phyloP scores from a whole-genome alignment of 257 asterid genomes.

The Salvia miltiorrhiza region DNA sequence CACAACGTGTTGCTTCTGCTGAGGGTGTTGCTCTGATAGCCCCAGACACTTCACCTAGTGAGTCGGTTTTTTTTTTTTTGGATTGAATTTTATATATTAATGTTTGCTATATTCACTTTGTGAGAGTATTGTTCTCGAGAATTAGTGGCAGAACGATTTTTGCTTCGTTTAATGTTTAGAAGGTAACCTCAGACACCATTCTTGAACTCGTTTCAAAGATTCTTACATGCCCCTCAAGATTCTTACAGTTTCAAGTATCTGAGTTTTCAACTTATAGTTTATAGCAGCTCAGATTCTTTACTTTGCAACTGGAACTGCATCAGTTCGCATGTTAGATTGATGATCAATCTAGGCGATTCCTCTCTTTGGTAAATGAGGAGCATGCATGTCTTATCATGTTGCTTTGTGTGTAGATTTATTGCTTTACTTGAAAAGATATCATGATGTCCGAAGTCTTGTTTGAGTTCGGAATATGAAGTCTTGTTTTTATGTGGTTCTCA shows the following conservation, averaged over 20 bases:
- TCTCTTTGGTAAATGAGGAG: background rate
- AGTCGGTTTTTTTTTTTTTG: constrained; percentile 18
- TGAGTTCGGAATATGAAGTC: background rate
- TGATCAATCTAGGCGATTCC: background rate
- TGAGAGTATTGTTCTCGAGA: background rate
- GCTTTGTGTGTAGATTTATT: background rate
- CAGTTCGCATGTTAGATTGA: background rate
- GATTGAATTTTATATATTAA: background rate
- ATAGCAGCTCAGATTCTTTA: background rate
- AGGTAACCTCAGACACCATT: background rate
- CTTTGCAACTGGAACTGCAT: background rate
- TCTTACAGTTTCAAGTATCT: too few species aligned
- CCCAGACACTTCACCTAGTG: constrained; percentile 94
- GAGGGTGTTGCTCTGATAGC: constrained; percentile 74
- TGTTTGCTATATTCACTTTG: background rate
- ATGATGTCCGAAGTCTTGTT: background rate
- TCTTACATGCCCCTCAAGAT: background rate
- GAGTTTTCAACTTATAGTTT: background rate
- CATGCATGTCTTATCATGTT: background rate
- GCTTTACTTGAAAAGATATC: background rate
- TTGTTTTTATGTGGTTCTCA: background rate
- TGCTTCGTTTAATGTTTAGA: background rate
- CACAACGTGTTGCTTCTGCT: constrained; percentile 86
- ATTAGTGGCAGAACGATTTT: background rate
- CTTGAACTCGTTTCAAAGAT: background rate